Base-by-base conservation (phyloP, 2,329 filamentous ascomycete genomes). In the Sporothrix brunneoviolacea region DNA sequence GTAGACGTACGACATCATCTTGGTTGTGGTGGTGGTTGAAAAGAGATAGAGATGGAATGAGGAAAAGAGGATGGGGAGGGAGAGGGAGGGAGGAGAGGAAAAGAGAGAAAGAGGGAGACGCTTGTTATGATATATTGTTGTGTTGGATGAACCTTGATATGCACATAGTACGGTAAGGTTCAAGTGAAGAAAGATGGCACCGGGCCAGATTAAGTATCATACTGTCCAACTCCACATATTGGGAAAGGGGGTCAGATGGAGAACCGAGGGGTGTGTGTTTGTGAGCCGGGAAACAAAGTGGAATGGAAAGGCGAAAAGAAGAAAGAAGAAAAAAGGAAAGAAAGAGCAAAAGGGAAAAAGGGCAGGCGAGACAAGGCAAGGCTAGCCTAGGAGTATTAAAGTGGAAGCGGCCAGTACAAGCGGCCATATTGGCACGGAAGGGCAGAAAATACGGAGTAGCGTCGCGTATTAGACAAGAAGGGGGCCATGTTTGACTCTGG, bases 401-500 rank as follows among this genome's bases (percentile, higher is more conserved):
- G 49, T 52, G 45, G 51, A 41, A 44, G 47, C 58, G 53, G 58
- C 49, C 4, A n/a, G n/a, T n/a, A n/a, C n/a, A n/a, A 37, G 19
- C 9, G 6, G 16, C 19, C 58, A 61, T 61, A 55, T 59, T 58
- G 60, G 59, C 60, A 60, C 58, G 62, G 63, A 64, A 57, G 53
- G 59, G 56, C 38, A 52, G 35, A 49, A 49, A 43, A 9, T 22
- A 48, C 27, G 45, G 46, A 48, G 46, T 44, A 40, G 48, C 33
- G 32, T 36, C 35, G 53, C 44, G 51, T 32, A 51, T 41, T 50
- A 47, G 51, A 48, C 50, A 53, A 50, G 40, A 55, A 55, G 58
- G 58, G 62, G 61, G 61, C 59, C 60, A 54, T 57, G 59, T 58
- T 58, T 59, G 56, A 61, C 57, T 60, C 52, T 59, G 47, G 55